phyloP scores from a whole-genome alignment of 2,329 filamentous ascomycete species.

The Fusarium pininemorale region DNA sequence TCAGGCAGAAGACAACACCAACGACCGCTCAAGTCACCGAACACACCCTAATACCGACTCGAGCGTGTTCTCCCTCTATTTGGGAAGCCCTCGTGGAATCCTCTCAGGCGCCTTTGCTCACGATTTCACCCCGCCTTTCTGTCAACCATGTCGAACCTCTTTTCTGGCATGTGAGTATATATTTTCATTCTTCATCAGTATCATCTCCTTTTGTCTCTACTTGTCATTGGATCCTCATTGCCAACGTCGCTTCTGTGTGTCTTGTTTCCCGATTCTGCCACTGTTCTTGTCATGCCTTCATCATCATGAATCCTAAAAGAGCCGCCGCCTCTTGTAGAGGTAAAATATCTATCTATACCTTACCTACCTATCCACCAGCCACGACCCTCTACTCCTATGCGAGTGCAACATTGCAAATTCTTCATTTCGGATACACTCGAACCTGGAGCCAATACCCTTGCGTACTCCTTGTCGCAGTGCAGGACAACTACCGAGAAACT shows the following conservation, averaged over 20 bases:
- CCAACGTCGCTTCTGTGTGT: neutral
- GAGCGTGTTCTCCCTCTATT: neutral
- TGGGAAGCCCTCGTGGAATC: conserved; percentile 25
- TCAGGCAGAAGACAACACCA: neutral
- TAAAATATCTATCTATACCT: neutral
- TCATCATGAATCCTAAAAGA: neutral
- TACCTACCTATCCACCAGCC: neutral
- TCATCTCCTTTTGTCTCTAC: neutral
- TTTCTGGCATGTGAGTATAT: conserved; percentile 68
- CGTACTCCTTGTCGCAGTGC: conserved; percentile 1
- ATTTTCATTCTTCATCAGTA: conserved; percentile 6
- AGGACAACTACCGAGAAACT: conserved; percentile 24
- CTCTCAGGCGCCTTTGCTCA: conserved; percentile 35
- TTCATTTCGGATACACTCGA: conserved; percentile 10
- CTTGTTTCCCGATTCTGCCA: neutral
- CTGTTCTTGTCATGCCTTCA: neutral
- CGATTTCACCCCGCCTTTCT: conserved; percentile 40
- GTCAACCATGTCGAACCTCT: conserved; percentile 66
- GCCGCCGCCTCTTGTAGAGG: neutral
- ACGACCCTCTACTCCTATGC: conserved; percentile 9
- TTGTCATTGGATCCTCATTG: neutral
- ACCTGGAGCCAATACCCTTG: neutral
- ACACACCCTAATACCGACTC: neutral
- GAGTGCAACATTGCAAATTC: conserved; percentile 21
- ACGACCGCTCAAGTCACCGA: neutral